phyloP scores from a whole-genome alignment of 768 basidiomycete species.

The Psilocybe cubensis region DNA sequence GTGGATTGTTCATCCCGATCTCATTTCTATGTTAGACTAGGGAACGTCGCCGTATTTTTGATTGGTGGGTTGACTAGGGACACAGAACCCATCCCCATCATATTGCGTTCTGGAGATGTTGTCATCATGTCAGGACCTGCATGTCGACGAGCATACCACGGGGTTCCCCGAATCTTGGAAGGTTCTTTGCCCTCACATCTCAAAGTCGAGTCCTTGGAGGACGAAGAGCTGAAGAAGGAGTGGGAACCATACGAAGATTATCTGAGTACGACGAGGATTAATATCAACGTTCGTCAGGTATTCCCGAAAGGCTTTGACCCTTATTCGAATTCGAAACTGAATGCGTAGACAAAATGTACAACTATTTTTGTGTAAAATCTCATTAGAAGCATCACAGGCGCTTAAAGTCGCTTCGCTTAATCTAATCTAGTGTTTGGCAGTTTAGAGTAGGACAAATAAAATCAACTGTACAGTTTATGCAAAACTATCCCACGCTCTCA shows the following conservation, averaged over 20 bases:
- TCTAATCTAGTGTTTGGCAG: constrained; percentile 11
- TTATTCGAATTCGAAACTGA: constrained; percentile 1
- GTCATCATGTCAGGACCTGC: constrained; percentile 91
- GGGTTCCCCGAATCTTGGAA: constrained; percentile 89
- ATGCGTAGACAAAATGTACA: not conserved
- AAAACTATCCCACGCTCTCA: constrained; percentile 38
- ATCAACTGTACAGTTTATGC: constrained; percentile 41
- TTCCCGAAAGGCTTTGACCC: constrained; percentile 73
- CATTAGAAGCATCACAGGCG: not conserved
- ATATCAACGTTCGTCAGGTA: constrained; percentile 91
- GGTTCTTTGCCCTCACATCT: constrained; percentile 74
- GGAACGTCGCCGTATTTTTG: constrained; percentile 88
- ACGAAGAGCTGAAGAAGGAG: constrained; percentile 31
- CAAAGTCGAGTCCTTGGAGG: constrained; percentile 22
- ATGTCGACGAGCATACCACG: constrained; percentile 91
- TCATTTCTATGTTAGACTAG: constrained; percentile 58
- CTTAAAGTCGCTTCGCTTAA: not conserved
- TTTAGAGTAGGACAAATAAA: constrained; percentile 1
- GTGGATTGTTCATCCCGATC: not conserved
- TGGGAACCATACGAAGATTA: constrained; percentile 72
- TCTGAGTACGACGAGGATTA: constrained; percentile 74
- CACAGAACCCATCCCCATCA: constrained; percentile 73
- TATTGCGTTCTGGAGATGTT: constrained; percentile 90
- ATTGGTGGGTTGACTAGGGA: constrained; percentile 86
- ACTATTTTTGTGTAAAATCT: not conserved